Conservation (phyloP, 176 grass and related monocot species). For the Pharus latifolius region DNA sequence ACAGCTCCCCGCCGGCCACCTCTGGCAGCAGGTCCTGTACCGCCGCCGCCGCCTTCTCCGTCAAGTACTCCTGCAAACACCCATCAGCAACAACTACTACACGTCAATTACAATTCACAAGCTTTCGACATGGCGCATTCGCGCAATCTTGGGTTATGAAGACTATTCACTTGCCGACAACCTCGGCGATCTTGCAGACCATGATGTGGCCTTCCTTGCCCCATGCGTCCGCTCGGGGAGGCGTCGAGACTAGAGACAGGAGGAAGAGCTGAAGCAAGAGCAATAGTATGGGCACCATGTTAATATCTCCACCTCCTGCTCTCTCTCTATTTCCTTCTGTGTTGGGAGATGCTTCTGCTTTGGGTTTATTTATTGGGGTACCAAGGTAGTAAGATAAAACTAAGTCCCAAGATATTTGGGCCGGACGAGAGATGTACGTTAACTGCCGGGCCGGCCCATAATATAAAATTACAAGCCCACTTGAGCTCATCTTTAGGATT, state of each 20-base stretch:
- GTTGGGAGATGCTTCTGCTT: neutral
- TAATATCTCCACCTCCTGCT: neutral
- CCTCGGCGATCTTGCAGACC: constrained; percentile 91
- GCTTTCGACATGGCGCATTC: no score
- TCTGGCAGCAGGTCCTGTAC: constrained; percentile 63
- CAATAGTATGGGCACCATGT: neutral
- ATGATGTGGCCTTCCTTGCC: constrained; percentile 96
- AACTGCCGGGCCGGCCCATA: no score
- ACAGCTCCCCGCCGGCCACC: constrained; percentile 57
- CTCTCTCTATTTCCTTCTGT: neutral
- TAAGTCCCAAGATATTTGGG: no score
- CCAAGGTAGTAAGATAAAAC: no score
- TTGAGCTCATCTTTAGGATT: no score
- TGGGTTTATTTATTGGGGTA: neutral
- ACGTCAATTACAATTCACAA: no score
- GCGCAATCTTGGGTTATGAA: no score
- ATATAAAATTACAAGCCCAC: no score
- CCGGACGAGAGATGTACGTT: no score
- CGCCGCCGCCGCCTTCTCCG: constrained; percentile 46
- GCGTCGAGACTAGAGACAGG: constrained; percentile 7
- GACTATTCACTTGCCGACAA: no score
- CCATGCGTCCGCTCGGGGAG: constrained; percentile 35
- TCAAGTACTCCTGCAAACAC: constrained; percentile 48
- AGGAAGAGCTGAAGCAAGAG: constrained; percentile 18
- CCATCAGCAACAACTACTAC: no score